Conservation (phyloP, 2,329 filamentous ascomycete species). For the Cercospora beticola region DNA sequence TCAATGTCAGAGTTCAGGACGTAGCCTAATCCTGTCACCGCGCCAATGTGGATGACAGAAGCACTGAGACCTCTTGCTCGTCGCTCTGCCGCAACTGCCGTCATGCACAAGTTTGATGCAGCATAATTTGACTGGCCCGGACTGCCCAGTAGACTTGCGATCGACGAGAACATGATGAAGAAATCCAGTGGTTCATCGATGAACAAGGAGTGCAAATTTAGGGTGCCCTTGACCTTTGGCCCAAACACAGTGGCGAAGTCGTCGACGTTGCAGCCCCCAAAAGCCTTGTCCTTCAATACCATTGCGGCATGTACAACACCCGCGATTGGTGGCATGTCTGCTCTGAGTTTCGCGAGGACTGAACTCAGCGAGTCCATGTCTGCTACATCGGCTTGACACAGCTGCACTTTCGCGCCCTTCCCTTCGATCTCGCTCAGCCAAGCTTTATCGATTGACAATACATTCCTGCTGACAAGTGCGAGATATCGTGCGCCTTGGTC, state of each 20-base stretch:
- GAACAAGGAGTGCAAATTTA: constrained; percentile 49
- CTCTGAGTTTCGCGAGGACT: background rate
- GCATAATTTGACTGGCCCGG: constrained; percentile 60
- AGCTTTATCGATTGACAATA: constrained; percentile 13
- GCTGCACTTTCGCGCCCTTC: constrained; percentile 7
- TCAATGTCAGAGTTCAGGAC: constrained; percentile 11
- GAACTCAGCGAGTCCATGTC: constrained; percentile 2
- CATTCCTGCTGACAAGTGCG: constrained; percentile 12
- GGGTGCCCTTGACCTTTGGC: constrained; percentile 54
- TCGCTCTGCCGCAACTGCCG: constrained; percentile 33
- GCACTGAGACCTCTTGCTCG: constrained; percentile 27
- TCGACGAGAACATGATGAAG: constrained; percentile 56
- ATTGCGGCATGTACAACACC: constrained; percentile 24
- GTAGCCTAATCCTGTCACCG: constrained; percentile 36
- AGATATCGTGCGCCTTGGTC: constrained; percentile 34
- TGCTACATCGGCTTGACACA: constrained; percentile 6
- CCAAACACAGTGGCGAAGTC: constrained; percentile 47
- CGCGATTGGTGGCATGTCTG: constrained; percentile 15
- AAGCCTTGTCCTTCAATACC: constrained; percentile 44
- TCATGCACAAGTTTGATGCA: constrained; percentile 46
- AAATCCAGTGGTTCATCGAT: constrained; percentile 36
- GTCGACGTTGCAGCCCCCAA: constrained; percentile 50
- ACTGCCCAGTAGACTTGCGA: constrained; percentile 57
- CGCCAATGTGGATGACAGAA: constrained; percentile 34
- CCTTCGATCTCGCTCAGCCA: constrained; percentile 9